These are phyloP conservation scores for Platanthera guangdongensis DNA, from an alignment of 106 monocot genomes.

Conservation along the genomic window DNA sequence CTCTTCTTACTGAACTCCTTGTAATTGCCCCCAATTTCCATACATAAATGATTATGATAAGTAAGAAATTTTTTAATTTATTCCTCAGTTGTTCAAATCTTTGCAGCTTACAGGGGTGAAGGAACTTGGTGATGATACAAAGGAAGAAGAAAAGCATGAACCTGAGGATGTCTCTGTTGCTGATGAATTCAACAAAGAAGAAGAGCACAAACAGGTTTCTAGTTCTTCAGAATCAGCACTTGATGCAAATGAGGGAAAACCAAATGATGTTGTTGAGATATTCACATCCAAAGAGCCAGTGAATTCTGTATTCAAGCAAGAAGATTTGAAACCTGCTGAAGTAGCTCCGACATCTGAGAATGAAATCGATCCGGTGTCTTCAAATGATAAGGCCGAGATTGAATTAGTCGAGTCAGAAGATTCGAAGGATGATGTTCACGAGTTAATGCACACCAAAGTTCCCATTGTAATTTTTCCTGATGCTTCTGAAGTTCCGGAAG, in stretches of 20 bases:
- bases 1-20: background rate
- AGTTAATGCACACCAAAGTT: background rate
- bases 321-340: background rate
- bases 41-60: background rate
- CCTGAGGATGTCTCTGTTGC: background rate
- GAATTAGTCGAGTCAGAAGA: background rate
- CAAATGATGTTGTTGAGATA: background rate
- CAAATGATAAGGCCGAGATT: background rate
- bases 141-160: background rate
- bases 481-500: background rate
- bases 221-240: background rate
- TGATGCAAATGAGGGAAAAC: background rate
- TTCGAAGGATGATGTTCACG: background rate
- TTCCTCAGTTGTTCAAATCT: background rate
- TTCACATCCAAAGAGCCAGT: slow-evolving; percentile 1
- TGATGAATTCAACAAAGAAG: background rate
- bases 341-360: background rate
- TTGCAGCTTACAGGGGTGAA: background rate
- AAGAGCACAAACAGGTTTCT: background rate
- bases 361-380: background rate
- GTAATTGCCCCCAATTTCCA: background rate
- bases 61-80: background rate
- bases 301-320: background rate
- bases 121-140: background rate
- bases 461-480: background rate